phyloP scores from a whole-genome alignment of 2,329 filamentous ascomycete genomes.

The Talaromyces sp. region DNA sequence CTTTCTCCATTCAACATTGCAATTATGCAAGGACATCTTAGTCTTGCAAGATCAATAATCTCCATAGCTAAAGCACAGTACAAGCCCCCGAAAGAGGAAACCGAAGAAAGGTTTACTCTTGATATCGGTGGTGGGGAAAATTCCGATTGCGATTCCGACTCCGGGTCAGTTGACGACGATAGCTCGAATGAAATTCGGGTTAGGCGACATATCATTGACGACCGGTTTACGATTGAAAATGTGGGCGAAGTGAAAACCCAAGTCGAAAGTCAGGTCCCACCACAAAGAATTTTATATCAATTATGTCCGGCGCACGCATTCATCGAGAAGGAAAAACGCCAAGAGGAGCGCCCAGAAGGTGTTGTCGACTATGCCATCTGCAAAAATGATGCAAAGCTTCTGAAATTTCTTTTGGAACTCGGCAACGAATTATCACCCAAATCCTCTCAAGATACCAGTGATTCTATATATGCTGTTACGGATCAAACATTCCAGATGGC shows the following conservation, averaged over 20 bases:
- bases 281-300: slow-evolving; percentile 49
- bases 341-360: neutral
- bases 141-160: slow-evolving; percentile 33
- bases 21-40: slow-evolving; percentile 59
- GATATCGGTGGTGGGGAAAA: slow-evolving; percentile 39
- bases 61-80: slow-evolving; percentile 69
- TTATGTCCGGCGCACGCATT: slow-evolving; percentile 26
- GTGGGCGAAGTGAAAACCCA: slow-evolving; percentile 64
- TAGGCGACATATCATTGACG: slow-evolving; percentile 53
- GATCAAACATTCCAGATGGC: slow-evolving; percentile 34
- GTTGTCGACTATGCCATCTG: slow-evolving; percentile 45
- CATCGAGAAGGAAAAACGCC: neutral
- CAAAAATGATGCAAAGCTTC: slow-evolving; percentile 49
- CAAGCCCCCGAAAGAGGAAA: slow-evolving; percentile 35
- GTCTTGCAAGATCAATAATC: slow-evolving; percentile 61
- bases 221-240: slow-evolving; percentile 70
- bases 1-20: slow-evolving; percentile 65
- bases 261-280: slow-evolving; percentile 59
- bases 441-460: slow-evolving; percentile 3
- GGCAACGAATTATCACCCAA: slow-evolving; percentile 21
- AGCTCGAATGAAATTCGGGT: slow-evolving; percentile 22
- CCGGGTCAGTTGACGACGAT: slow-evolving; percentile 22
- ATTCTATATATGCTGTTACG: slow-evolving; percentile 13
- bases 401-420: slow-evolving; percentile 56
- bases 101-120: neutral